These are phyloP conservation scores for Hypoxylon lienhwacheense DNA, from an alignment of 495 filamentous ascomycete genomes.

Conservation along the genomic window DNA sequence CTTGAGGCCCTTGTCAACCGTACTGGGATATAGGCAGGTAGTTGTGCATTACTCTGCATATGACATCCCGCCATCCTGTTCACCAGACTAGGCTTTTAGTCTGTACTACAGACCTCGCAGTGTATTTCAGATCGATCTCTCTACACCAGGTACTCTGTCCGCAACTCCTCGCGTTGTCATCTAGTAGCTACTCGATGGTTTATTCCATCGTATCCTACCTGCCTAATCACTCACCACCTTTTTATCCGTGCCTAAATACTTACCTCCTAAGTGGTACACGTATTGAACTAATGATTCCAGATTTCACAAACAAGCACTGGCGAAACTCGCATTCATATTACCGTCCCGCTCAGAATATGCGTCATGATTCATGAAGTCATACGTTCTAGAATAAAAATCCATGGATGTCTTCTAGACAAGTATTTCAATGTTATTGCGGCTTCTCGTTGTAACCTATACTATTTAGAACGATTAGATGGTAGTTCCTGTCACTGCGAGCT, in stretches of 20 bases:
- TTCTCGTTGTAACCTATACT: not conserved
- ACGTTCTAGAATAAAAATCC: no score
- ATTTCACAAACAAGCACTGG: no score
- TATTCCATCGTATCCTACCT: not conserved
- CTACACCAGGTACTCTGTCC: not conserved
- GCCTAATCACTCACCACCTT: constrained; percentile 3
- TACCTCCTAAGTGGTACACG: no score
- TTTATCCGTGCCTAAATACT: no score
- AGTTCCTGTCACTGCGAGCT: constrained; percentile 4
- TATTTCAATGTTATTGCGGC: not conserved
- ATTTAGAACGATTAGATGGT: constrained; percentile 1
- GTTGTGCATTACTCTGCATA: constrained; percentile 4
- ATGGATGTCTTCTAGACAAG: no score
- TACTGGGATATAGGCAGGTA: not conserved
- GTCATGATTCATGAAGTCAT: no score
- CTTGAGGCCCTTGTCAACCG: constrained; percentile 11
- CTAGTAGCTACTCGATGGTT: constrained; percentile 1
- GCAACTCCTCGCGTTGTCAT: constrained; percentile 4
- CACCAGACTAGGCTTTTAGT: constrained; percentile 9
- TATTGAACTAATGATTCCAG: no score
- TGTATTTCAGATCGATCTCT: constrained; percentile 2
- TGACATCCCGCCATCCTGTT: constrained; percentile 9
- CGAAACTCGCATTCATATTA: no score
- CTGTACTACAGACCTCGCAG: constrained; percentile 2
- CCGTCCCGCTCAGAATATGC: no score